Base-by-base conservation (phyloP, 148 eudicot species). In the Amaranthus palmeri region DNA sequence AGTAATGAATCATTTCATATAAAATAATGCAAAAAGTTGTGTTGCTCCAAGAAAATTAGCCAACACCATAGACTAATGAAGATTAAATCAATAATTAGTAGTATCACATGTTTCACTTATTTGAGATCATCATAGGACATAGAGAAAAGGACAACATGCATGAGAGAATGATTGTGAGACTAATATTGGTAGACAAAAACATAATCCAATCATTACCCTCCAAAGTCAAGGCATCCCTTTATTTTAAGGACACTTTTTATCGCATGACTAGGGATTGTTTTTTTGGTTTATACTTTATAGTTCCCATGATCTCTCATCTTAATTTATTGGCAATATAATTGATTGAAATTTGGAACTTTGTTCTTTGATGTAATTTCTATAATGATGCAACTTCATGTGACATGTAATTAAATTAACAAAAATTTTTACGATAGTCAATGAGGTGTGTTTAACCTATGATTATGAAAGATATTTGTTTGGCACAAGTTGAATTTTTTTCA, bases 221-320 rank as follows among this genome's bases (percentile, higher is more conserved):
- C 61, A 74, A 67, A 59, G 71, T 58, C 62, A 72, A 71, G 69
- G 50, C 51, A 47, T 63, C 12, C 47, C 54, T 56, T 65, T 14
- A 10, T 60, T 57, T 70, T 59, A 52, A 25, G 53, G 44, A 50
- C 61, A 60, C 72, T 72, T 70, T 56, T 40, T 42, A 45, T 70
- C 82, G 74, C 75, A 74, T 74, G 81, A 79, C 49, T 74, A 64
- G 71, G 48, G 73, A 50, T 56, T 49, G 3, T 15, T 64, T 79
- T 70, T 65, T 70, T 57, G 65, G 50, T 41, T 43, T 69, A 10
- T 57, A 77, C 36, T 25, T 25, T 58, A 18, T 57, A 50, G 41
- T 64, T 54, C 74, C 54, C 59, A 44, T 44, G 49, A 7, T 10
- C 5, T 49, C 13, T 6, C 15, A 71, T 61, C 6, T 5, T 12